Evolutionary conservation across 192 early-diverging fungal genomes (phyloP), one percentile per base, ranked within the genome.

Genomic region (Podila minutissima): DNA sequence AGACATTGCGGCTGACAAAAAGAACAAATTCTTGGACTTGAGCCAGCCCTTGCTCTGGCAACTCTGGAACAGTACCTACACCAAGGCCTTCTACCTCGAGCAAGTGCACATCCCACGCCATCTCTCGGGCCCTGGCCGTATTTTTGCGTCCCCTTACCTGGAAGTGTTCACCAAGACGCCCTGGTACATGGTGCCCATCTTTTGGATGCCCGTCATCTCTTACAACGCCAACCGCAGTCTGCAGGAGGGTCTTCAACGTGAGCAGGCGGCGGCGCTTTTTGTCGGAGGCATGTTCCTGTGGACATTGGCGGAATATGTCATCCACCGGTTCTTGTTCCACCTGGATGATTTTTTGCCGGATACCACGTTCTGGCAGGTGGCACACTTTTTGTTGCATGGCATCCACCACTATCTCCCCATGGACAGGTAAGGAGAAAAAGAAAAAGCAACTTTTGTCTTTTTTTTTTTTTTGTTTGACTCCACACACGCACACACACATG

Each of bases 351-450:
- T 89, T 62, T 83, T 99, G 48, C 97, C 97, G 38, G 95, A 97
- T 75, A 89, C 94, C 63, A 92, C 90, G 17, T 64, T 91, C 35
- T 91, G 91, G 19, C 87, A 96, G 67, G 83, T 88, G 5, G 64
- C 91, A 7, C 97, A 99, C 71, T 99, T 99, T 75, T 65, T 94
- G 75, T 85, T 97, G 29, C 97, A 99, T 82, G 97, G 97, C 29
- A 94, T 99, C 41, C 97, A 99, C 83, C 96, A 99, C 82, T 97
- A 93, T 83, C 82, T 99, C 31, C 97, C 97, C 19, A 97, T 97
- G 96, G 96, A 99, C 77, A 93, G 87, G 90, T 94, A 86, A 72
- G 82, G 53, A 24, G 10, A n/a, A 5, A 37, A 51, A 19, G 50
- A 62, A 41, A 29, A 22, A 38, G 28, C 49, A 35, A 58, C 9